Percentiles rank a stretch among this genome's conserved stretches.
phyloP scores from a whole-genome alignment of 176 grass and related monocot species.

The Musa troglodytarum region DNA sequence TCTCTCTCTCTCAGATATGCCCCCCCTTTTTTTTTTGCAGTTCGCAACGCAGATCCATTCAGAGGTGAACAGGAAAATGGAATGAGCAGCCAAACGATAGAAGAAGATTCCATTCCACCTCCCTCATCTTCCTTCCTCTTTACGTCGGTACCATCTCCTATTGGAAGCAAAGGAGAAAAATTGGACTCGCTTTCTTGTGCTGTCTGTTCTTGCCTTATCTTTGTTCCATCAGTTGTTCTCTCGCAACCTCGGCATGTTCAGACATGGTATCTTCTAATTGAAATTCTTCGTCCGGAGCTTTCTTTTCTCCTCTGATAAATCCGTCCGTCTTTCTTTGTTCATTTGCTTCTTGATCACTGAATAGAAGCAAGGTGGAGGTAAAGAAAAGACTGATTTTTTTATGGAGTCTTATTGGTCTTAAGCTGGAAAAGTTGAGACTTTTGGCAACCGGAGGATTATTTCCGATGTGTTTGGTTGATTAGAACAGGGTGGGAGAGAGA shows the following conservation, averaged over 20 bases:
- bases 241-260: background rate
- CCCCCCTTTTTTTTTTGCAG: background rate
- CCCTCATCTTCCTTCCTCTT: background rate
- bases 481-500: background rate
- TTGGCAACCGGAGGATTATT: background rate
- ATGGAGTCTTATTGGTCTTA: background rate
- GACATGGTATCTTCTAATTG: background rate
- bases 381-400: background rate
- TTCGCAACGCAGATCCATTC: background rate
- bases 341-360: background rate
- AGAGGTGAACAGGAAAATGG: background rate
- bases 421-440: background rate
- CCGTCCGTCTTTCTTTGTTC: background rate
- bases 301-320: background rate
- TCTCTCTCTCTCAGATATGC: background rate
- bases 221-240: too few relatives aligned
- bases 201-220: background rate
- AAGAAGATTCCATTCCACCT: conserved; percentile 24
- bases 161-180: background rate
- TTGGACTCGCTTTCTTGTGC: background rate
- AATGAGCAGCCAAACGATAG: conserved; percentile 4
- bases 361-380: background rate
- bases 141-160: background rate
- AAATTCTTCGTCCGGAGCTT: background rate
- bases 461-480: background rate